Base-by-base conservation (phyloP, 2,329 filamentous ascomycete genomes). In the Penicillium sp. region DNA sequence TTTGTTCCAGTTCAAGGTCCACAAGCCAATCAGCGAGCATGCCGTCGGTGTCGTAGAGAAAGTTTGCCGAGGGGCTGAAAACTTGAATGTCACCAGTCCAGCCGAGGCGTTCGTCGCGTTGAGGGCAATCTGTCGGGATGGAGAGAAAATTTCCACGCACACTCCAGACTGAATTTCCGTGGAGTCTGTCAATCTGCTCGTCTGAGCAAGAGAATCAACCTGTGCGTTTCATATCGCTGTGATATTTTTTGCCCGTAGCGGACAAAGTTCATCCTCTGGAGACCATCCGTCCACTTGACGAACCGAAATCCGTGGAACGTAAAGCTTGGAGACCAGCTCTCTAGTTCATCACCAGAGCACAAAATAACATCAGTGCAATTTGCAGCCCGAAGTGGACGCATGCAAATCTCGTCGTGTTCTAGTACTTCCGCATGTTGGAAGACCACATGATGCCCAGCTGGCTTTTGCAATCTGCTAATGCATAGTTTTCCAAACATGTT, bases 91-190 rank as follows among this genome's bases (percentile, higher is more conserved):
- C 82, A 17, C 85, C 81, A 0, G 81, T 84, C 85, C 85, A 85
- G 22, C 82, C 81, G 6, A 86, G 71, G 0, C 84, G 78, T 70
- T 86, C 84, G 58, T 87, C 84, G 1, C 83, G 77, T 62, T 86
- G 83, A 0, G 84, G 84, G 64, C 84, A 86, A 65, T 88, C 86
- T 0, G 85, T 88, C 0, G 85, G 85, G 0, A 88, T 72, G 0
- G 79, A 81, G 2, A 87, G 65, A 65, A 88, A 88, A 66, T 88
- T 88, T 0, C 85, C 84, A 30, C 80, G 79, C 81, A 87, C 86
- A 5, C 80, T 81, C 86, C 86, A 88, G 37, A 76, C 68, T 0
- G 84, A 79, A 57, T 88, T 88, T 1, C 78, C 58, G 63, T 87
- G 82, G 4, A 89, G 79, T 51, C 82, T 75, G 65, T 86, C 88